Evolutionary conservation across 768 basidiomycete species (phyloP).

Genomic region (Suillus hirtellus): DNA sequence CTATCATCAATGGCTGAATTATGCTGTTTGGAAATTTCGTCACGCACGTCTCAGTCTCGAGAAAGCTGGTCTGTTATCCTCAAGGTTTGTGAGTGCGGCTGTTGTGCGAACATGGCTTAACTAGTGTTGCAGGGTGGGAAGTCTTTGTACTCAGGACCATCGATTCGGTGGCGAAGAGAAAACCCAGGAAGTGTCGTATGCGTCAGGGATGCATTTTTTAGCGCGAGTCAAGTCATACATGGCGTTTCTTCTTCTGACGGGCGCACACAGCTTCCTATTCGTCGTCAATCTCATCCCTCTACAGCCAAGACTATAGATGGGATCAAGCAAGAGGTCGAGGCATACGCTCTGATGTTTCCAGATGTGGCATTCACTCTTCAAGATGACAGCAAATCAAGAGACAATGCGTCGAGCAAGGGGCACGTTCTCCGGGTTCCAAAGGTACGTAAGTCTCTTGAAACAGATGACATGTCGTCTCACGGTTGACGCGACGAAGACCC

Average conservation of each 20-base stretch:
- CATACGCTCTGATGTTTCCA: conserved; percentile 72
- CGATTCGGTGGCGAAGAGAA: conserved; percentile 74
- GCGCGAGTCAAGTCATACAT: conserved; percentile 47
- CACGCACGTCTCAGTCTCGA: conserved; percentile 61
- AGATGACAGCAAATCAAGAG: conserved; percentile 43
- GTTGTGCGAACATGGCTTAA: conserved; percentile 7
- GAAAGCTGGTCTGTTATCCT: conserved; percentile 77
- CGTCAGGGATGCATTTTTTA: conserved; percentile 88
- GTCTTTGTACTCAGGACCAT: conserved; percentile 67
- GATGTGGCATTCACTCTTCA: conserved; percentile 69
- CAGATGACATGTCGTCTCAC: neutral
- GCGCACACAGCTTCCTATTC: conserved; percentile 67
- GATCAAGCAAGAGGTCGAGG: conserved; percentile 71
- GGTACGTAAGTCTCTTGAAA: conserved; percentile 40
- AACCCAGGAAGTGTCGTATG: conserved; percentile 77
- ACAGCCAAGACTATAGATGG: conserved; percentile 60
- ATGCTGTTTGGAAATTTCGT: conserved; percentile 78
- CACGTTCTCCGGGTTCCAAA: conserved; percentile 63
- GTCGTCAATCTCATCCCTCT: conserved; percentile 69
- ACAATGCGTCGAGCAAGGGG: conserved; percentile 36
- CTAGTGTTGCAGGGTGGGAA: conserved; percentile 54
- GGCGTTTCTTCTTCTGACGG: conserved; percentile 11
- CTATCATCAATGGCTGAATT: conserved; percentile 82
- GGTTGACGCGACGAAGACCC: conserved; percentile 45
- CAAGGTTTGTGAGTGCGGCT: conserved; percentile 51